Percentiles rank a stretch among this genome's conserved stretches.
phyloP scores from a whole-genome alignment of 192 early-diverging fungal genomes.

The Backusella tarrabulga region DNA sequence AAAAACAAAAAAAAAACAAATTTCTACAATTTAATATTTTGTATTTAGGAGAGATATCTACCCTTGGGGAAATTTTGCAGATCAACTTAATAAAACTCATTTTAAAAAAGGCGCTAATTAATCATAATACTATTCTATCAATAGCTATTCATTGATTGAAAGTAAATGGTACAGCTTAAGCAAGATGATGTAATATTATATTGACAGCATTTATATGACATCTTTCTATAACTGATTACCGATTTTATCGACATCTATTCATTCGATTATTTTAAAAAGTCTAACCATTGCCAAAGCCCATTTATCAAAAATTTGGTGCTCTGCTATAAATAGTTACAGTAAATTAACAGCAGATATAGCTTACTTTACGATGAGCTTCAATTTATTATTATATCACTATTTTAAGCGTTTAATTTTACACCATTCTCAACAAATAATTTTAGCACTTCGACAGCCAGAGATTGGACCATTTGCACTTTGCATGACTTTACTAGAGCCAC shows the following conservation, averaged over 20 bases:
- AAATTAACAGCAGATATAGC: neutral
- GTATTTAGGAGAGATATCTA: neutral
- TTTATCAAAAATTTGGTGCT: neutral
- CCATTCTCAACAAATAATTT: conserved; percentile 50
- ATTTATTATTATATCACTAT: neutral
- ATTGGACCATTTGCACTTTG: conserved; percentile 44
- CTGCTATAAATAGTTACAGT: neutral
- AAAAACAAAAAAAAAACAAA: too few relatives aligned
- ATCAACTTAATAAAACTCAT: neutral
- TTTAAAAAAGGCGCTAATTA: neutral
- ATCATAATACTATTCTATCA: neutral
- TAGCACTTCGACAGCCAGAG: conserved; percentile 57
- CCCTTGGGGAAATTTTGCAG: neutral
- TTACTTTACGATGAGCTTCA: neutral
- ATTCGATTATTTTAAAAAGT: neutral
- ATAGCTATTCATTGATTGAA: neutral
- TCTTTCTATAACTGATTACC: neutral
- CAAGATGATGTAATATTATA: neutral
- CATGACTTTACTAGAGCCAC: conserved; percentile 48
- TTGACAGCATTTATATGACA: neutral
- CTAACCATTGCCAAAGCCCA: neutral
- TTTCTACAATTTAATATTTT: too few relatives aligned
- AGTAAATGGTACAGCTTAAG: neutral
- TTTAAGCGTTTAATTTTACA: conserved; percentile 23
- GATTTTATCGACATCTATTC: neutral